Evolutionary conservation across 192 early-diverging fungal genomes (phyloP), one percentile per base, ranked within the genome.

Genomic region (Linnemannia elongata): DNA sequence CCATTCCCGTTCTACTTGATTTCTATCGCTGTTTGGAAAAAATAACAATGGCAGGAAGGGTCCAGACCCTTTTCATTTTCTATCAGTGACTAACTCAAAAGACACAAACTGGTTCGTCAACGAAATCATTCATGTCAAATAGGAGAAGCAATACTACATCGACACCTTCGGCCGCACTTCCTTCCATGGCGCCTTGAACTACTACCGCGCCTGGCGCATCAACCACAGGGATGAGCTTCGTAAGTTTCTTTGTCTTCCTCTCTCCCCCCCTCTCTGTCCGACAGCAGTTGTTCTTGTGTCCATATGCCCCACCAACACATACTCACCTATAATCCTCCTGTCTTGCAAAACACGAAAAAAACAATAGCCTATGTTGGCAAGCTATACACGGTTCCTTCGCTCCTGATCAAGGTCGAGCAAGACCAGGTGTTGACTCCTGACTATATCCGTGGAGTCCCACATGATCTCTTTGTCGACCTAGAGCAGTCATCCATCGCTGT

Each of bases 151-250:
- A 15, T 94, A 93, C 71, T 94, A 94, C 73, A 84, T 90, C 33
- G 76, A 90, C 0, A n/a, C 80, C 15, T 91, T 80, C 63, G 45
- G 88, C 10, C 57, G 81, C 13, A 74, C 69, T 24, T 89, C 92
- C 13, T 89, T 92, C 47, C 91, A 93, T 70, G 93, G 94, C 4
- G 83, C 82, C 17, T 80, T 92, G 63, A 94, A 95, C 87, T 94
- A 88, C 69, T 94, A 94, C 82, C 87, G 88, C 35, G 60, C 76
- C 1, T 27, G 20, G 17, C 35, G 27, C 1, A 18, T 75, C 33
- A 78, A 78, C 63, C 54, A 70, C n/a, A 60, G 68, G 57, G 72
- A 83, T 33, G 76, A 78, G n/a, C 49, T 55, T 52, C 54, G 78
- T 73, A 80, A 73, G 78, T 74, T n/a, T 0, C 18, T 17, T 20